Conservation (phyloP, 2,329 filamentous ascomycete genomes). For the Beauveria brongniartii region DNA sequence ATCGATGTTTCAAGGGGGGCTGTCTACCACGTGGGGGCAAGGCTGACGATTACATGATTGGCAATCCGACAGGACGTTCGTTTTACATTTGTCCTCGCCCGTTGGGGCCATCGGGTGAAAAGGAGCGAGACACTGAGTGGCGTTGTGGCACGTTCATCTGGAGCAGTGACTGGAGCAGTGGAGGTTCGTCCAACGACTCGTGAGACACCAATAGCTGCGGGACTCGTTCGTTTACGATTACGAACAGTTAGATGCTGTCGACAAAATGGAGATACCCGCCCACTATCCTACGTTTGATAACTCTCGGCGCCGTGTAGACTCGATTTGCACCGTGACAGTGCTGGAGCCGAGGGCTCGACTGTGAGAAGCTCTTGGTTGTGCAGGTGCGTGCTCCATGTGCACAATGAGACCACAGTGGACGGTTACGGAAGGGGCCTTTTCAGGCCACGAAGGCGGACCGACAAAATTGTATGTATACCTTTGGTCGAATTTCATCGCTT, state of each 20-base stretch:
- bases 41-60: background rate
- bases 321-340: background rate
- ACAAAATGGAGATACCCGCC: background rate
- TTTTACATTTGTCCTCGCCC: slow-evolving; percentile 63
- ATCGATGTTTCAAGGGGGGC: background rate
- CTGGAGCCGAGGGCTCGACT: background rate
- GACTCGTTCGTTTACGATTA: too few relatives aligned
- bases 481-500: too few relatives aligned
- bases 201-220: background rate
- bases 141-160: slow-evolving; percentile 77
- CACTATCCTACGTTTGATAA: background rate
- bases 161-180: slow-evolving; percentile 50
- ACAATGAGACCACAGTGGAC: background rate
- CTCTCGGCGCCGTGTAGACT: background rate
- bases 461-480: too few relatives aligned
- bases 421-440: too few relatives aligned
- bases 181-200: slow-evolving; percentile 7
- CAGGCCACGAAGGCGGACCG: too few relatives aligned
- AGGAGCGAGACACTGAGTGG: slow-evolving; percentile 80
- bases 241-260: background rate
- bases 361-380: background rate
- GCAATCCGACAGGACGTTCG: slow-evolving; percentile 39
- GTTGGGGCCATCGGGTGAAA: slow-evolving; percentile 74
- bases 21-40: background rate
- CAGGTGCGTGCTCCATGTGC: background rate